Conservation (phyloP, 1,284 basidiomycete species). For the Cutaneotrichosporon sp. region DNA sequence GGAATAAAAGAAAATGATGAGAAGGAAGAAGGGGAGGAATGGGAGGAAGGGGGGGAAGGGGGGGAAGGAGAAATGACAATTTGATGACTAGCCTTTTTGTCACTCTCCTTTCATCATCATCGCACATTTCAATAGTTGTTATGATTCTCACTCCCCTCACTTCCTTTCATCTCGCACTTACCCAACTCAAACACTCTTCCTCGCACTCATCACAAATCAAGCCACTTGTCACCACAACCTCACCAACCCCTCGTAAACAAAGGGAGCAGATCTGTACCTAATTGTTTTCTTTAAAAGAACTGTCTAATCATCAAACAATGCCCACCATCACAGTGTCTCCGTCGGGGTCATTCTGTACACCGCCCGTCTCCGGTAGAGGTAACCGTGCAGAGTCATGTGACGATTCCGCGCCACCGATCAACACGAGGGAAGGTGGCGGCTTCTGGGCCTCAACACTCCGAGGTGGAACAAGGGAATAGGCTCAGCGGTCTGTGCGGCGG, state of each 20-base stretch:
- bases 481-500: background rate
- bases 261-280: background rate
- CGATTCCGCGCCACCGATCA: constrained; percentile 1
- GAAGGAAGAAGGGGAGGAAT: no score
- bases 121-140: no score
- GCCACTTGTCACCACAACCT: background rate
- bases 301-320: background rate
- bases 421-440: background rate
- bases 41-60: no score
- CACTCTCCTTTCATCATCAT: no score
- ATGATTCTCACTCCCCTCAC: no score
- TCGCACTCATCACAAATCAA: background rate
- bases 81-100: no score
- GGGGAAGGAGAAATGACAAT: no score
- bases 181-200: background rate
- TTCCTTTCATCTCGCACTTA: no score
- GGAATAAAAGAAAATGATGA: no score
- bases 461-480: background rate
- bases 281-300: background rate
- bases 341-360: background rate
- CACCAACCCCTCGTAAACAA: background rate
- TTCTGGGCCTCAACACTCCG: background rate
- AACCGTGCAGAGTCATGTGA: background rate
- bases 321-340: background rate
- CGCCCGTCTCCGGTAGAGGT: background rate